Conservation (phyloP, 2,329 filamentous ascomycete species). For the Lecanoromycetidae sp. region DNA sequence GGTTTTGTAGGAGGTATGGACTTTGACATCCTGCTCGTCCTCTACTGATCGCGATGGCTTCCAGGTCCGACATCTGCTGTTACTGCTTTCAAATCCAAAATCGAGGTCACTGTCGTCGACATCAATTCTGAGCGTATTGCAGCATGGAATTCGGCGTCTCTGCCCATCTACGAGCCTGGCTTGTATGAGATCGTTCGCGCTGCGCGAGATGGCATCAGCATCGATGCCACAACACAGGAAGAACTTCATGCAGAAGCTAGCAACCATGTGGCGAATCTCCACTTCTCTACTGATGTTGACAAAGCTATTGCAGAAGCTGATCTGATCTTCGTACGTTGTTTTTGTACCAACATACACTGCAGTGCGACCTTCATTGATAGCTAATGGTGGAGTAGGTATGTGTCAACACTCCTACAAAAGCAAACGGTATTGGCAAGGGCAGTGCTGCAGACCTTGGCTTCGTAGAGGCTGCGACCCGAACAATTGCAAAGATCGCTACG, state of each 20-base stretch:
- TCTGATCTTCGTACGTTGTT: slow-evolving; percentile 56
- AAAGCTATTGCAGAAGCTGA: slow-evolving; percentile 54
- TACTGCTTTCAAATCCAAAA: slow-evolving; percentile 57
- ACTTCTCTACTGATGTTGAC: slow-evolving; percentile 59
- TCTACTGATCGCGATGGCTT: background rate
- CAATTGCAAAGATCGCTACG: slow-evolving; percentile 54
- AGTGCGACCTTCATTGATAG: too few species aligned
- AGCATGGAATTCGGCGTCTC: slow-evolving; percentile 59
- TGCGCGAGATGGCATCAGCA: slow-evolving; percentile 45
- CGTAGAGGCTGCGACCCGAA: slow-evolving; percentile 56
- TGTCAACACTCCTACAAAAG: slow-evolving; percentile 71
- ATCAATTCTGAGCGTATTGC: slow-evolving; percentile 52
- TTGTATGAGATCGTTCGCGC: slow-evolving; percentile 55
- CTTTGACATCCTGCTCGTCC: background rate
- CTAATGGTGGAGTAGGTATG: too few species aligned
- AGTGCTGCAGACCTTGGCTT: slow-evolving; percentile 60
- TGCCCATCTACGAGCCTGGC: slow-evolving; percentile 66
- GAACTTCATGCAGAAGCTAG: background rate
- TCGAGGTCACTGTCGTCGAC: slow-evolving; percentile 65
- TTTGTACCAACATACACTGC: too few species aligned
- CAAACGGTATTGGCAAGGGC: slow-evolving; percentile 55
- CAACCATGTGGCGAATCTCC: slow-evolving; percentile 45
- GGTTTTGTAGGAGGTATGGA: slow-evolving; percentile 16
- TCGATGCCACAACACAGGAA: slow-evolving; percentile 25
- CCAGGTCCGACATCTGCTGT: slow-evolving; percentile 57